These are phyloP conservation scores for Penstemon eatonii DNA, from an alignment of 257 asterid genomes.

Conservation along the genomic window DNA sequence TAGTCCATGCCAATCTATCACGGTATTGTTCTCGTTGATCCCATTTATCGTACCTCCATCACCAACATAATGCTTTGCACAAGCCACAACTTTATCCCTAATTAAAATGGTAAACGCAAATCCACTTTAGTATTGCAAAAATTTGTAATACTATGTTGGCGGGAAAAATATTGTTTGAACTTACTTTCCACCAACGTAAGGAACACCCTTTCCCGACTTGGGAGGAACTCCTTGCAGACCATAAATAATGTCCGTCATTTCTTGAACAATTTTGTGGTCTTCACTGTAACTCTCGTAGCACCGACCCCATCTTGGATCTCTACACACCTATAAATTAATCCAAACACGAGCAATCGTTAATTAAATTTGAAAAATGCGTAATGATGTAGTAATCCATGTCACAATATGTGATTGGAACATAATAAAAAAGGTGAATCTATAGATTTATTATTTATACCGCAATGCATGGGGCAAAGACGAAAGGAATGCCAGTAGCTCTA, in stretches of 20 bases:
- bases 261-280: conserved; percentile 23
- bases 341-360: too few species aligned
- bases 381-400: too few species aligned
- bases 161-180: not conserved
- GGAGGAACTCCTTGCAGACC: conserved; percentile 37
- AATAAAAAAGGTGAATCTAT: too few species aligned
- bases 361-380: too few species aligned
- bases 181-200: conserved; percentile 31
- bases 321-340: not conserved
- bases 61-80: conserved; percentile 37
- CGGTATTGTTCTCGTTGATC: conserved; percentile 31
- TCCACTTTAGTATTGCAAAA: not conserved
- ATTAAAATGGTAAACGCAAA: not conserved
- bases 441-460: conserved; percentile 6
- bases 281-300: conserved; percentile 31
- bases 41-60: conserved; percentile 35
- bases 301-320: conserved; percentile 41
- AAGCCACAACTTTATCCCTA: conserved; percentile 33
- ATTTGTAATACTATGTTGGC: too few species aligned
- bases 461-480: conserved; percentile 33
- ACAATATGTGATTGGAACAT: too few species aligned
- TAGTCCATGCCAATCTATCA: conserved; percentile 21
- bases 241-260: conserved; percentile 29
- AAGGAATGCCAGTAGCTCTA: conserved; percentile 36
- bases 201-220: conserved; percentile 20